phyloP scores from a whole-genome alignment of 306 rosid species.

The Abrus precatorius region DNA sequence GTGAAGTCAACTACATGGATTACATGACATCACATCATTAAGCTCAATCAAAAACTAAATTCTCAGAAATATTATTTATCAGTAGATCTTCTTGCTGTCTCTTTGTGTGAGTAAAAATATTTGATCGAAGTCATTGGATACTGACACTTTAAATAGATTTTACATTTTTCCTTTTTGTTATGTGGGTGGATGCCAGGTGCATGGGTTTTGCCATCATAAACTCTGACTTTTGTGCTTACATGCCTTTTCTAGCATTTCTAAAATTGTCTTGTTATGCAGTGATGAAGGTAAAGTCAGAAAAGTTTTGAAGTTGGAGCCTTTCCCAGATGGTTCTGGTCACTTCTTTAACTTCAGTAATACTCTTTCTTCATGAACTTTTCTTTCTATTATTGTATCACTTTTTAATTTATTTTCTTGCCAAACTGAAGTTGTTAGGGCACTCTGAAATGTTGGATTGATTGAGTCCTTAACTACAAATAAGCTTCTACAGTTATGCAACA shows the following conservation, averaged over 20 bases:
- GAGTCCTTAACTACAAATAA: constrained; percentile 1
- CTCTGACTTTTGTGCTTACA: constrained; percentile 3
- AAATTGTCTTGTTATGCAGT: constrained; percentile 62
- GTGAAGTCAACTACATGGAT: too few relatives aligned
- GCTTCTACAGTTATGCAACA: not conserved
- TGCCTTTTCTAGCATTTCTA: constrained; percentile 8
- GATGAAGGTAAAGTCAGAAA: constrained; percentile 94
- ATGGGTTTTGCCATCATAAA: constrained; percentile 7
- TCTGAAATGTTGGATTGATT: constrained; percentile 8
- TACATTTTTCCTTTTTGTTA: not conserved
- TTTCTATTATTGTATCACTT: constrained; percentile 20
- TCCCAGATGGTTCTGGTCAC: constrained; percentile 93
- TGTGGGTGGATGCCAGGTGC: not conserved
- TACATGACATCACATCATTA: too few relatives aligned
- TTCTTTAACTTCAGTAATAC: constrained; percentile 88
- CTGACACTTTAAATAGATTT: not conserved
- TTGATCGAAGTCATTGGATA: constrained; percentile 3
- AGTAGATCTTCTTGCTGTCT: too few relatives aligned
- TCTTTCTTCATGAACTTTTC: constrained; percentile 48
- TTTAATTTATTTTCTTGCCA: constrained; percentile 13
- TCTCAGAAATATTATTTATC: too few relatives aligned
- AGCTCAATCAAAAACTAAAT: too few relatives aligned
- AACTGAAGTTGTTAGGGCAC: constrained; percentile 18
- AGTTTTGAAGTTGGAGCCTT: constrained; percentile 90
- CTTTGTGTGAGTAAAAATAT: not conserved